phyloP scores from a whole-genome alignment of 345 rosid species.

The Dovyalis caffra region DNA sequence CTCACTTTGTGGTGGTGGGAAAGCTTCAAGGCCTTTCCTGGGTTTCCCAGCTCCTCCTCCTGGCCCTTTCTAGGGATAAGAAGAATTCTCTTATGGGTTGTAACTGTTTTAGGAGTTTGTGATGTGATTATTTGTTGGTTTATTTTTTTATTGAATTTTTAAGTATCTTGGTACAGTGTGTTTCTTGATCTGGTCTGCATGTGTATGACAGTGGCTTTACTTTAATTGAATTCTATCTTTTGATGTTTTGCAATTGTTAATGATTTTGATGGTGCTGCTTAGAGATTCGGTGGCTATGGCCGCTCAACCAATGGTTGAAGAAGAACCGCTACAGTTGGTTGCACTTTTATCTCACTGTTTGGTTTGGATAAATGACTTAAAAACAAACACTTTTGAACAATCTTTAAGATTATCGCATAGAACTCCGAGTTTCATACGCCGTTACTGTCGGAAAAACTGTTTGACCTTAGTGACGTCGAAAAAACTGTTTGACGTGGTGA shows the following conservation, averaged over 20 bases:
- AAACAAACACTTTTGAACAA: no score
- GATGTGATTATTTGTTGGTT: not conserved
- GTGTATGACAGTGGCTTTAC: not conserved
- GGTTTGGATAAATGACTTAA: no score
- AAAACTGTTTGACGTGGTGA: no score
- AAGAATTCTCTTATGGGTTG: not conserved
- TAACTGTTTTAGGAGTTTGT: not conserved
- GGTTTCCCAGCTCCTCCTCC: conserved; percentile 42
- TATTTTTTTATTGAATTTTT: not conserved
- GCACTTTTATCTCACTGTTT: no score
- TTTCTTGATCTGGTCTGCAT: not conserved
- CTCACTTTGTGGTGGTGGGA: conserved; percentile 9
- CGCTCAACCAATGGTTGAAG: no score
- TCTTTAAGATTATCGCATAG: no score
- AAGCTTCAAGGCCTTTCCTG: conserved; percentile 42
- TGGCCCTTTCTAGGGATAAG: conserved; percentile 18
- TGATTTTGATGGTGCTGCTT: not conserved
- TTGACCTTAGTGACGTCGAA: no score
- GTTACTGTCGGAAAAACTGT: no score
- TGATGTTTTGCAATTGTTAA: not conserved
- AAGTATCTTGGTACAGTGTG: not conserved
- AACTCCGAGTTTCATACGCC: no score
- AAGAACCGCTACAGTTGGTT: no score
- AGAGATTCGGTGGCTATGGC: not conserved
- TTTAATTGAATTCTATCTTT: not conserved